Evolutionary conservation across 176 grass and related monocot genomes (phyloP).

Genomic region (Neostapfia colusana): DNA sequence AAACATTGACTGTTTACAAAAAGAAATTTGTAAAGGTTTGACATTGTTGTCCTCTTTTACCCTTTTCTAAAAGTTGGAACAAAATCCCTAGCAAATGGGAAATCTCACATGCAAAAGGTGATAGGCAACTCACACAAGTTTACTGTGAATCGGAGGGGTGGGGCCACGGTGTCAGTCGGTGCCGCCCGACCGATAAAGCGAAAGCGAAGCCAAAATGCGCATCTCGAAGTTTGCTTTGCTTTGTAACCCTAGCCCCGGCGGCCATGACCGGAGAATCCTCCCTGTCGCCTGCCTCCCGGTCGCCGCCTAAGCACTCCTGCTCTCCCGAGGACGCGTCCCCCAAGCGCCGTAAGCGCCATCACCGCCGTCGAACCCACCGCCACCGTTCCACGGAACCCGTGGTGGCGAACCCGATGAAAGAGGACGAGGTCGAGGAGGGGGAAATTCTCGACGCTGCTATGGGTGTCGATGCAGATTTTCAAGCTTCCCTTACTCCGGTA

Average conservation of each 20-base stretch:
- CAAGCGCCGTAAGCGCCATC: slow-evolving; percentile 74
- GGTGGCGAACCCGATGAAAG: slow-evolving; percentile 4
- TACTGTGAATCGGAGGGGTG: too few relatives aligned
- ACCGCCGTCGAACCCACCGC: slow-evolving; percentile 29
- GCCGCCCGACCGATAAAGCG: not conserved
- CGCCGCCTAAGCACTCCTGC: slow-evolving; percentile 52
- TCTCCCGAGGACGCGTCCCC: slow-evolving; percentile 51
- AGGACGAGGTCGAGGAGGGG: slow-evolving; percentile 79
- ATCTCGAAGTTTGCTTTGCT: not conserved
- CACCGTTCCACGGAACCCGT: slow-evolving; percentile 31
- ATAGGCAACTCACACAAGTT: too few relatives aligned
- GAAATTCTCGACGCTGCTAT: slow-evolving; percentile 69
- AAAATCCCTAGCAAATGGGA: too few relatives aligned
- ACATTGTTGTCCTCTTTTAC: too few relatives aligned
- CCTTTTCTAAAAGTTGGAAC: too few relatives aligned
- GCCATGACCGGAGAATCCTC: slow-evolving; percentile 44
- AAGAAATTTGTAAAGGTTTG: too few relatives aligned
- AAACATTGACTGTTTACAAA: too few relatives aligned
- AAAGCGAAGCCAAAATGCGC: not conserved
- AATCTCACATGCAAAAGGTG: too few relatives aligned
- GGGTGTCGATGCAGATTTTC: slow-evolving; percentile 38
- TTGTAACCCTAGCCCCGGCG: slow-evolving; percentile 59
- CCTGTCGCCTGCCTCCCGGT: slow-evolving; percentile 40
- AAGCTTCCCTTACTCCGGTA: slow-evolving; percentile 50
- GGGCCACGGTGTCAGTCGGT: not conserved